Evolutionary conservation across 202 grass and related monocot genomes (phyloP), one percentile per base, ranked within the genome.

Genomic region (Miscanthus sacchariflorus): DNA sequence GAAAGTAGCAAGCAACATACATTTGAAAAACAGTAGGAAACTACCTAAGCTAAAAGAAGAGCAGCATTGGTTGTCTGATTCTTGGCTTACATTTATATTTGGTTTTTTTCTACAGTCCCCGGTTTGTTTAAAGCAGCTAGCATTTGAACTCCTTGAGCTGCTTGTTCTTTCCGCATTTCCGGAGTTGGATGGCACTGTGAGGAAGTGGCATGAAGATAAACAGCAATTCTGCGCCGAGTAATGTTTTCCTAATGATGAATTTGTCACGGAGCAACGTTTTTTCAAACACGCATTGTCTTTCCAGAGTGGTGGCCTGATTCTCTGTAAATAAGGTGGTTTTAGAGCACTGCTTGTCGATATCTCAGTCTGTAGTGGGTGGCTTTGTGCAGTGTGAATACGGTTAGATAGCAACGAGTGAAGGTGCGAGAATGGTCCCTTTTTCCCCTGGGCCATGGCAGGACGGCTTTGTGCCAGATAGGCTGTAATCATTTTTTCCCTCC

Each of bases 91-190:
- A 77, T 67, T n/a, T 80, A 48, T 4, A 69, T 33, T 84, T 73
- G 14, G 3, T 88, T 78, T 85, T 83, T 25, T 3, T 0, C 3
- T 99, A 63, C 97, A 99, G 97, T 99, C 97, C 40, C 87, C 93
- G 9, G 81, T 99, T 87, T 99, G 97, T 71, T 90, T 99, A 74
- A 99, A 95, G 91, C 93, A 95, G 84, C 86, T 99, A 77, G 88
- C 97, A 12, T 89, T 93, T 68, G 97, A 95, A 84, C 90, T 99
- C 70, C 76, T 99, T 54, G 94, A 99, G 90, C 88, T 99, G 56
- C 88, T 99, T 48, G 78, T 91, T 85, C 88, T 96, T 61, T 77
- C 90, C 3, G 59, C 84, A 38, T 99, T 99, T 65, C 97, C 97
- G 27, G 97, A 99, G 84, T 76, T 99, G 74, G 91, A 94, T 82